These are phyloP conservation scores for Trametes pubescens DNA, from an alignment of 1,284 basidiomycete genomes.

Conservation along the genomic window DNA sequence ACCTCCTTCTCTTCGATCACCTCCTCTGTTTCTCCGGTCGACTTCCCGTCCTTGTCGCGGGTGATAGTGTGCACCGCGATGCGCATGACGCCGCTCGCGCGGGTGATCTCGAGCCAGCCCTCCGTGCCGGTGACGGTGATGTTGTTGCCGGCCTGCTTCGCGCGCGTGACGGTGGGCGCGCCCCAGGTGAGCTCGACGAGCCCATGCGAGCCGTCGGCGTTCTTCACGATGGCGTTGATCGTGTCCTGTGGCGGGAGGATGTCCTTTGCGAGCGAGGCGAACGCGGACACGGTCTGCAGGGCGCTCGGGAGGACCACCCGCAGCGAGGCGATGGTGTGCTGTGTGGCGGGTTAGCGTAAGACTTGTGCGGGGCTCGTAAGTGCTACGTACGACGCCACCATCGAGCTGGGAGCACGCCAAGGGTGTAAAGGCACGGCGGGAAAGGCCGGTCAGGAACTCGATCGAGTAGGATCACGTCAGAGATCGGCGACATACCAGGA, in stretches of 20 bases:
- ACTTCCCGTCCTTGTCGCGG: conserved; percentile 52
- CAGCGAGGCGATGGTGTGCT: conserved; percentile 73
- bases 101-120: conserved; percentile 54
- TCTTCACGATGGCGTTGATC: conserved; percentile 61
- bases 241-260: conserved; percentile 82
- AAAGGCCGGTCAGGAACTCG: conserved; percentile 25
- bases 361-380: not conserved
- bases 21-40: conserved; percentile 54
- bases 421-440: conserved; percentile 21
- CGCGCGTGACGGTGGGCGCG: conserved; percentile 55
- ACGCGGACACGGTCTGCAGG: conserved; percentile 64
- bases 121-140: conserved; percentile 66
- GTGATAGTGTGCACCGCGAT: conserved; percentile 51
- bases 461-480: conserved; percentile 3
- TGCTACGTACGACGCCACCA: conserved; percentile 68
- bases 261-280: conserved; percentile 72
- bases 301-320: conserved; percentile 65
- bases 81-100: conserved; percentile 42
- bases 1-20: conserved; percentile 53
- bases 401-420: conserved; percentile 55
- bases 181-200: conserved; percentile 64
- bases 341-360: not conserved
- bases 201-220: conserved; percentile 65
- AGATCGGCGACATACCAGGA: conserved; percentile 58
- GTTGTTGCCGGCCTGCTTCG: conserved; percentile 43